Evolutionary conservation across 148 eudicot genomes (phyloP).

Genomic region (Nepenthes gracilis): DNA sequence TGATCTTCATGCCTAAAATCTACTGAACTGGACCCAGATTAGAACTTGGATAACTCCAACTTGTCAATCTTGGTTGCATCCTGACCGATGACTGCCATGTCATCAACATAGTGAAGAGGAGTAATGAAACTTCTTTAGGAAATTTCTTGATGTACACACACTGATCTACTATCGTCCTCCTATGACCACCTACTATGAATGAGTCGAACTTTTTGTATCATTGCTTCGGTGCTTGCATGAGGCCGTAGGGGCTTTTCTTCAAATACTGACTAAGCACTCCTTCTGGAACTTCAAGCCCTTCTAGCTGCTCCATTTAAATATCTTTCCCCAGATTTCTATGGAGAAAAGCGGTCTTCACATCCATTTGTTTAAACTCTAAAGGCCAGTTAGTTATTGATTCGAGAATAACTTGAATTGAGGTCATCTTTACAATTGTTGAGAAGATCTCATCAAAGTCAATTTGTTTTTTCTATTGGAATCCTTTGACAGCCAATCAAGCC

Average conservation of each 20-base stretch:
- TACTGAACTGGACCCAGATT: too few species aligned
- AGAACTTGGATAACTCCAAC: neutral
- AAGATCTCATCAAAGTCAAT: conserved; percentile 11
- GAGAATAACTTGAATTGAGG: conserved; percentile 6
- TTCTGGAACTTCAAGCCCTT: conserved; percentile 7
- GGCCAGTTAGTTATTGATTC: neutral
- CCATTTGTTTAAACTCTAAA: conserved; percentile 8
- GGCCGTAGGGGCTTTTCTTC: conserved; percentile 9
- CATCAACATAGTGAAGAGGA: conserved; percentile 11
- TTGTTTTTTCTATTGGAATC: conserved; percentile 10
- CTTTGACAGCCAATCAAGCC: conserved; percentile 12
- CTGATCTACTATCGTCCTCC: neutral
- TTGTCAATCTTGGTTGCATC: neutral
- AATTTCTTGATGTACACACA: conserved; percentile 6
- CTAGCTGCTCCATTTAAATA: conserved; percentile 11
- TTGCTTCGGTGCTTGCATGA: conserved; percentile 7
- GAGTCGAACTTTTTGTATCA: conserved; percentile 11
- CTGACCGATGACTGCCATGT: conserved; percentile 8
- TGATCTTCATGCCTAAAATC: too few species aligned
- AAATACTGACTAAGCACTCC: neutral
- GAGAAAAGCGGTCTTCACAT: conserved; percentile 9
- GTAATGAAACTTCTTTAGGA: conserved; percentile 4
- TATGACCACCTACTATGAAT: neutral
- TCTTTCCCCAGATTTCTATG: conserved; percentile 10
- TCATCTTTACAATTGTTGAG: conserved; percentile 4